phyloP scores from a whole-genome alignment of 2,329 filamentous ascomycete genomes.

The Phyllosticta capitalensis region DNA sequence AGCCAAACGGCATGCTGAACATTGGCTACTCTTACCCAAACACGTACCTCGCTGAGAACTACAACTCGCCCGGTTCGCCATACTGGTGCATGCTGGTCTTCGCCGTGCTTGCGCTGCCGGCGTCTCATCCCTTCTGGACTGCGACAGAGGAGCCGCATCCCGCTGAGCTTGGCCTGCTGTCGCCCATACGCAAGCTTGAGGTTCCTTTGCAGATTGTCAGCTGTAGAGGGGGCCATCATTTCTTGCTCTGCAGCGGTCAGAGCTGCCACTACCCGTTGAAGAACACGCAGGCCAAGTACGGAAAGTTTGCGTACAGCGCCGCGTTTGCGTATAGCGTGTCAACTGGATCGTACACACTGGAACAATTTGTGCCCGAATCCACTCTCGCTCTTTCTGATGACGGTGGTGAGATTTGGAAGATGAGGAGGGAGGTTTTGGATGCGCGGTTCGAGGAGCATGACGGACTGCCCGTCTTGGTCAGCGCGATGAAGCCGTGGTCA shows the following conservation, averaged over 20 bases:
- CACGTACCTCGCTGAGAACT: slow-evolving; percentile 75
- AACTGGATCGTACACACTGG: slow-evolving; percentile 63
- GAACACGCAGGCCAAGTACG: slow-evolving; percentile 73
- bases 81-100: slow-evolving; percentile 78
- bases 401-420: slow-evolving; percentile 69
- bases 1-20: slow-evolving; percentile 62
- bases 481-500: slow-evolving; percentile 59
- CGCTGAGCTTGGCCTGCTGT: slow-evolving; percentile 33
- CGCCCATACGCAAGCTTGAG: slow-evolving; percentile 47
- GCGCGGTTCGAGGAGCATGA: slow-evolving; percentile 51
- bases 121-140: slow-evolving; percentile 66
- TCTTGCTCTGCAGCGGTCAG: slow-evolving; percentile 63
- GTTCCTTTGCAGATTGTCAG: slow-evolving; percentile 67
- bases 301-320: slow-evolving; percentile 67
- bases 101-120: slow-evolving; percentile 60
- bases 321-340: slow-evolving; percentile 70
- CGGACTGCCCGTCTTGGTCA: slow-evolving; percentile 52
- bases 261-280: slow-evolving; percentile 77
- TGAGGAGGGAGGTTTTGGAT: slow-evolving; percentile 57
- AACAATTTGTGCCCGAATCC: slow-evolving; percentile 67
- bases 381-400: slow-evolving; percentile 70
- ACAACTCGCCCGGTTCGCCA: slow-evolving; percentile 63
- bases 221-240: slow-evolving; percentile 62
- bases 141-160: slow-evolving; percentile 54
- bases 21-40: slow-evolving; percentile 73